phyloP scores from a whole-genome alignment of 1,284 basidiomycete species.

The Tylopilus orsonianus region DNA sequence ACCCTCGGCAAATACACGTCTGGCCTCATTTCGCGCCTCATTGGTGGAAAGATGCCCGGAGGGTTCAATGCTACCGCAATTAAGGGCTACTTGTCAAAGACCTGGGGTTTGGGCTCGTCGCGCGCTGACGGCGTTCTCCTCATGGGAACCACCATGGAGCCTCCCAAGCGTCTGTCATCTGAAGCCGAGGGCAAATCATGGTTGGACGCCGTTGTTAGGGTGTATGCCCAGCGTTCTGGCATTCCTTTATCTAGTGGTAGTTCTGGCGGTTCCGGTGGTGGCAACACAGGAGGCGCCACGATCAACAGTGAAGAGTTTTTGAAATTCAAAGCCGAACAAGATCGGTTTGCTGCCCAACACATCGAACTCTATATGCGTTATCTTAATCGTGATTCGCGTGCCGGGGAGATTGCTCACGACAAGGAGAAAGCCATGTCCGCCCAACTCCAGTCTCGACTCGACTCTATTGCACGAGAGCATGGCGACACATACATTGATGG shows the following conservation, averaged over 20 bases:
- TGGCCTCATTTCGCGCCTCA: conserved; percentile 86
- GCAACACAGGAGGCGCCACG: conserved; percentile 70
- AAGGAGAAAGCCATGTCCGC: conserved; percentile 75
- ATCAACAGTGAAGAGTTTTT: conserved; percentile 99
- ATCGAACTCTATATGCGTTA: conserved; percentile 97
- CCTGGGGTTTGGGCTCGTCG: conserved; percentile 89
- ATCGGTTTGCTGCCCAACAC: conserved; percentile 90
- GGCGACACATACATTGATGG: conserved; percentile 93
- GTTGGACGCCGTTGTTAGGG: conserved; percentile 83
- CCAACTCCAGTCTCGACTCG: conserved; percentile 83
- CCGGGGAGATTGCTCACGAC: conserved; percentile 88
- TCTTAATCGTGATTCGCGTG: conserved; percentile 89
- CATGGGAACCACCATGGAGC: conserved; percentile 89
- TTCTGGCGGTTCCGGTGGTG: conserved; percentile 60
- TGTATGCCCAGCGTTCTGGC: conserved; percentile 86
- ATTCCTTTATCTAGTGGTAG: conserved; percentile 78
- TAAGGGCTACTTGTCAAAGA: conserved; percentile 85
- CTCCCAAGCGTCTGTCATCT: conserved; percentile 88
- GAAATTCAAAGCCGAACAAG: conserved; percentile 93
- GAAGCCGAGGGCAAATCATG: conserved; percentile 93
- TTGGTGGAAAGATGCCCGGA: conserved; percentile 97
- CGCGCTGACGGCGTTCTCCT: conserved; percentile 92
- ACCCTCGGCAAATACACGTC: conserved; percentile 95
- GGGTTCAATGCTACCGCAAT: conserved; percentile 97
- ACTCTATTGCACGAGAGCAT: conserved; percentile 86